Base-by-base conservation (phyloP, 2,329 filamentous ascomycete species). In the Laburnicola sp. region DNA sequence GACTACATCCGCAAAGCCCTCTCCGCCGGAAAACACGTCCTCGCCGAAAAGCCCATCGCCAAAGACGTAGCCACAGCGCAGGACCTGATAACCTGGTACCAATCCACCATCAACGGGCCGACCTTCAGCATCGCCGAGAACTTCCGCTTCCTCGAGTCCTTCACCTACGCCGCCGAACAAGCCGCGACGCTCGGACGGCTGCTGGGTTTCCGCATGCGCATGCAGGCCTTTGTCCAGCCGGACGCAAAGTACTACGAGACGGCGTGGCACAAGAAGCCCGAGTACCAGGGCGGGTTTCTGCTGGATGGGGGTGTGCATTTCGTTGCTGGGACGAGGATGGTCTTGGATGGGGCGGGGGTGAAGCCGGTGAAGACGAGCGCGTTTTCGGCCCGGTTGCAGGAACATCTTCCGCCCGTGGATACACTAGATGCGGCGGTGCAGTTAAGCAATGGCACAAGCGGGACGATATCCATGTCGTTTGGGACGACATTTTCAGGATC, bases 291-390 rank as follows among this genome's bases (percentile, higher is more conserved):
- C 48, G 88, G 89, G 0, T 91, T 91, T 66, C 69, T 91, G 48
- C 81, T 92, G 2, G 88, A 92, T 64, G 87, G 83, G 10, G 88
- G 89, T 37, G 86, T 92, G 25, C 89, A 92, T 70, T 86, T 83
- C 53, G 76, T 85, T 5, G 88, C 88, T 6, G 84, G 74, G 0
- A 78, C 86, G 43, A 77, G 88, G 11, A 68, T 82, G 28, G 65
- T 92, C 36, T 74, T 91, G 2, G 46, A 52, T 75, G 77, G 16
- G 54, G 65, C 54, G 1, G 59, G 71, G 0, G 74, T 75, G 3
- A 75, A 80, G 40, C 72, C 77, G 6, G 74, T 73, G 9, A 75
- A 71, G 30, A 70, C 87, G 2, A 75, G 76, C 16, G 84, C 84
- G 0, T 82, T 82, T 53, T 83, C 84, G 1, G 64, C 74, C 3